These are phyloP conservation scores for Batkoa obscura DNA, from an alignment of 371 early-diverging fungal species.

Conservation along the genomic window DNA sequence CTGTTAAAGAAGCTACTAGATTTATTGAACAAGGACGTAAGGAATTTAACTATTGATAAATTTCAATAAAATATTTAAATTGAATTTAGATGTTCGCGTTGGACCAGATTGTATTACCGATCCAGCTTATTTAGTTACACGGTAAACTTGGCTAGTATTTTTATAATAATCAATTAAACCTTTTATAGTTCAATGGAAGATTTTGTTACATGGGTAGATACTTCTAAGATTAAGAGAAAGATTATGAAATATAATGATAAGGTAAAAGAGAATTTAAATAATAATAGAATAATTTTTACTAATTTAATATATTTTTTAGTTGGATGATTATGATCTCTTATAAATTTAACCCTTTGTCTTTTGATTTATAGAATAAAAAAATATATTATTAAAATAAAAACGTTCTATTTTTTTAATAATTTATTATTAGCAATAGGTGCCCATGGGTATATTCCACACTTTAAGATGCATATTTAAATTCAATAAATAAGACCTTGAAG, in stretches of 20 bases:
- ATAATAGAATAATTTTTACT: background rate
- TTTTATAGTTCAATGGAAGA: conserved; percentile 78
- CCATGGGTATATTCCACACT: background rate
- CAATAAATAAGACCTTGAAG: background rate
- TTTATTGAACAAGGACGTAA: conserved; percentile 94
- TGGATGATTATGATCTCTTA: conserved; percentile 46
- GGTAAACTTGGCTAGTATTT: conserved; percentile 8
- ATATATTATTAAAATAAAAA: no score
- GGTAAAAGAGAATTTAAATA: no score
- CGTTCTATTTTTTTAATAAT: no score
- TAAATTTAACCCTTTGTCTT: no score
- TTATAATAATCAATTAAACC: background rate
- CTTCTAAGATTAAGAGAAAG: conserved; percentile 95
- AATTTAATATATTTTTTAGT: conserved; percentile 13
- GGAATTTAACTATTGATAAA: background rate
- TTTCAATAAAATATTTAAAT: background rate
- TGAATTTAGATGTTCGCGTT: conserved; percentile 51
- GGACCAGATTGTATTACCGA: conserved; percentile 85
- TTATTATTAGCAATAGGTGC: background rate
- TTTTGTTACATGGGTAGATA: conserved; percentile 97
- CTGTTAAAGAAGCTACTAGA: conserved; percentile 80
- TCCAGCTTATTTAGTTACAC: conserved; percentile 76
- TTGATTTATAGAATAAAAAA: no score
- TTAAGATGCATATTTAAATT: background rate
- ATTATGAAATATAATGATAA: conserved; percentile 95